Base-by-base conservation (phyloP, 164 flowering plant genomes). In the Sedum album region DNA sequence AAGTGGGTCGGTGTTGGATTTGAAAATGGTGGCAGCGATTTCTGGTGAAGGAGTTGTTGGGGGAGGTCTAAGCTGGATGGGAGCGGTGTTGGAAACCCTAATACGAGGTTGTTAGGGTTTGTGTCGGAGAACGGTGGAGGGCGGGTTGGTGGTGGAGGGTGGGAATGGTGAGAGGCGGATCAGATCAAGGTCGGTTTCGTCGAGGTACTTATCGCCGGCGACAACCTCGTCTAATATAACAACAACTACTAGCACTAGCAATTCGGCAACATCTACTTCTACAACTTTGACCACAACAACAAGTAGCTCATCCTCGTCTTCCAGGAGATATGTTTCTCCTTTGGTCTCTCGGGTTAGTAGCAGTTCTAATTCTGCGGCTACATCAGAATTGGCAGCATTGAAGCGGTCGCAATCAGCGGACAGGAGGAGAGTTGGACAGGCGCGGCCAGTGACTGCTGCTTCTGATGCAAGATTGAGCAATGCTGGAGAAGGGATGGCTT, bases 381-480 rank as follows among this genome's bases (percentile, higher is more conserved):
- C 76, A 83, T 14, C 64, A 65, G 15, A 67, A 49, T 10, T 23
- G 30, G 28, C 60, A n/a, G 61, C 51, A 18, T 73, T 73, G 11
- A 88, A 82, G 51, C 77, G 96, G 73, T 74, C 98, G 5, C 89
- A 82, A 31, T 91, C 97, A 17, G 97, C 67, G 7, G 98, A 87
- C 74, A 74, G 97, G 65, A 73, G 97, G 55, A 79, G 95, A 11
- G 74, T 85, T 1, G 70, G 31, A 10, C 76, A 85, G 20, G 75
- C 86, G 0, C 73, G 79, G 62, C 76, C 84, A n/a, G 55, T 66
- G 31, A 76, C 84, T 14, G 79, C 77, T 31, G 70, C 76, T 10
- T 77, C 82, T 6, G 74, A 76, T 42, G 66, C 77, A 18, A 77
- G 70, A 33, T 66, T 66, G 7, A 72, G 76, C 66, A 81, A 80